Conservation (phyloP, 2,329 filamentous ascomycete genomes). For the Daldinia sp. region DNA sequence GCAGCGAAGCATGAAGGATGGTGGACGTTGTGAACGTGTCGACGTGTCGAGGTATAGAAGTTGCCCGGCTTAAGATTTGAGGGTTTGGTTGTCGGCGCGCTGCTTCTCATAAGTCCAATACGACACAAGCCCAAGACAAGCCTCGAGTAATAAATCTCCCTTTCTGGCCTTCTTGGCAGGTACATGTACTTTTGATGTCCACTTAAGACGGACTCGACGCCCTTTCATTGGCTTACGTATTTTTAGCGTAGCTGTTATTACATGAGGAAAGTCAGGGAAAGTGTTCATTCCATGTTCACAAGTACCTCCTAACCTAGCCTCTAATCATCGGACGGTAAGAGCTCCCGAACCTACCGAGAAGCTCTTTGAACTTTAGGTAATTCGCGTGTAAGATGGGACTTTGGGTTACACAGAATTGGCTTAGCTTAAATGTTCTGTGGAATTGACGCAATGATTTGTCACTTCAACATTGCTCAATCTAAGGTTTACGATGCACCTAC, state of each 20-base stretch:
- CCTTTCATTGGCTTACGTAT: slow-evolving; percentile 20
- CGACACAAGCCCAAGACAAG: not conserved
- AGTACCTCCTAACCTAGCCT: slow-evolving; percentile 1
- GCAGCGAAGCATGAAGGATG: slow-evolving; percentile 31
- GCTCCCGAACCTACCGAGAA: slow-evolving; percentile 29
- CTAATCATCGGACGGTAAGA: slow-evolving; percentile 12
- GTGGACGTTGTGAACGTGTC: slow-evolving; percentile 8
- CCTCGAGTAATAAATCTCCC: slow-evolving; percentile 14
- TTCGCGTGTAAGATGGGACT: not conserved
- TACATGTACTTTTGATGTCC: slow-evolving; percentile 24
- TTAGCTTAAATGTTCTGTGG: not conserved
- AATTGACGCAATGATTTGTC: not conserved
- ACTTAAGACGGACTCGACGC: not conserved
- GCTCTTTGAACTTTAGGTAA: slow-evolving; percentile 18
- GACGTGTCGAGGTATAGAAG: slow-evolving; percentile 20
- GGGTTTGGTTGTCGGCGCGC: slow-evolving; percentile 30
- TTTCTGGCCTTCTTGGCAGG: slow-evolving; percentile 32
- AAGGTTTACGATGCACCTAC: too few relatives aligned
- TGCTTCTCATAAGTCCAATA: slow-evolving; percentile 8
- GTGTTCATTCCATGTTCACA: slow-evolving; percentile 9
- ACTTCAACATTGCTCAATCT: too few relatives aligned
- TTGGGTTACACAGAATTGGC: slow-evolving; percentile 9
- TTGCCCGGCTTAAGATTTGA: slow-evolving; percentile 26
- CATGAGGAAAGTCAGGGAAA: slow-evolving; percentile 9
- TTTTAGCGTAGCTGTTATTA: slow-evolving; percentile 14